These are phyloP conservation scores for Yarrowia sp. DNA, from an alignment of 805 yeast genomes.

Conservation along the genomic window DNA sequence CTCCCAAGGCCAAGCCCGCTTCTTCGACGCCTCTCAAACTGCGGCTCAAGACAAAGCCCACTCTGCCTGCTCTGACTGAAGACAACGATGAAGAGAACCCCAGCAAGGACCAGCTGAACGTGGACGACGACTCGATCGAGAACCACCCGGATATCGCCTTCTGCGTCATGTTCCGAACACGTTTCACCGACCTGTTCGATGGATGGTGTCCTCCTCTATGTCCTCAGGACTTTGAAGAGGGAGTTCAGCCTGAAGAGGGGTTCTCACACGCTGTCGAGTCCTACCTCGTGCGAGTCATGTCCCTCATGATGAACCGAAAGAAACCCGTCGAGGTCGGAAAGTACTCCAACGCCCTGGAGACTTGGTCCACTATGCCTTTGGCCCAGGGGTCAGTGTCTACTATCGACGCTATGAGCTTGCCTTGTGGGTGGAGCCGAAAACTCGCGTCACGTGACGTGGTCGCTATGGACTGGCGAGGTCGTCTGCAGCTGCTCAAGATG, in stretches of 20 bases:
- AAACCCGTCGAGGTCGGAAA: constrained; percentile 42
- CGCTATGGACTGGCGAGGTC: constrained; percentile 38
- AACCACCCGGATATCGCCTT: constrained; percentile 37
- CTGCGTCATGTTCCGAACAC: constrained; percentile 36
- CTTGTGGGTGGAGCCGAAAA: constrained; percentile 10
- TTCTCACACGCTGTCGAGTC: constrained; percentile 36
- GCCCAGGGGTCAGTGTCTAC: constrained; percentile 34
- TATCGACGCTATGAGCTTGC: constrained; percentile 30
- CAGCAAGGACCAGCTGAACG: constrained; percentile 33
- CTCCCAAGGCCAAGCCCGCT: background rate
- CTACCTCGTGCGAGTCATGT: constrained; percentile 39
- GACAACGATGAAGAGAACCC: constrained; percentile 31
- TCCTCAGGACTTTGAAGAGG: constrained; percentile 46
- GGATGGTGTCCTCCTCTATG: constrained; percentile 39
- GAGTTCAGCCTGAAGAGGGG: constrained; percentile 31
- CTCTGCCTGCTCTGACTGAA: constrained; percentile 39
- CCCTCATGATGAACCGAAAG: constrained; percentile 43
- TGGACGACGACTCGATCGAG: constrained; percentile 15
- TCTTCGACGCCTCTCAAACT: background rate
- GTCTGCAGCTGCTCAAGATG: constrained; percentile 39
- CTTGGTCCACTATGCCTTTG: constrained; percentile 37
- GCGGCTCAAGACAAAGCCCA: constrained; percentile 29
- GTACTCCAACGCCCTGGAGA: constrained; percentile 42
- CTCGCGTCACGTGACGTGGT: constrained; percentile 33
- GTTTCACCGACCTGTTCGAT: constrained; percentile 36